Evolutionary conservation across 2,329 filamentous ascomycete genomes (phyloP).

Genomic region (Diaporthe vexans): DNA sequence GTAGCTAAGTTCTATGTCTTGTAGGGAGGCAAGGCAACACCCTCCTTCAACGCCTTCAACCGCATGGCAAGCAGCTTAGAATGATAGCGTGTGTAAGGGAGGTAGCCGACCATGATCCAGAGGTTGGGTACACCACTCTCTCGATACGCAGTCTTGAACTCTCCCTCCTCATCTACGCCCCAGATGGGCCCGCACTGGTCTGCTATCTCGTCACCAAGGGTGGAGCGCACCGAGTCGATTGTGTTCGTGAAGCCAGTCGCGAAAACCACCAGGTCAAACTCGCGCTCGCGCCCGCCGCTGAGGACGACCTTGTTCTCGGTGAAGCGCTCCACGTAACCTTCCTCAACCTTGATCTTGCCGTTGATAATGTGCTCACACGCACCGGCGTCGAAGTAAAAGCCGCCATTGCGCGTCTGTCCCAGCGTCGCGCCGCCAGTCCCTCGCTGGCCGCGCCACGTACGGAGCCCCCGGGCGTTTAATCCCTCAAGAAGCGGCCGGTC

Average conservation of each 20-base stretch:
- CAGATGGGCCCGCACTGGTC: constrained; percentile 71
- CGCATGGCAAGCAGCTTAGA: constrained; percentile 68
- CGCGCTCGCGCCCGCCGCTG: constrained; percentile 57
- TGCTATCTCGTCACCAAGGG: constrained; percentile 73
- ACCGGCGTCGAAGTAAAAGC: constrained; percentile 56
- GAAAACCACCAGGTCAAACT: constrained; percentile 74
- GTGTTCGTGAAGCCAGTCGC: constrained; percentile 65
- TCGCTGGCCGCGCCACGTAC: constrained; percentile 60
- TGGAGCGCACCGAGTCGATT: constrained; percentile 16
- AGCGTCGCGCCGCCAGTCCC: constrained; percentile 78
- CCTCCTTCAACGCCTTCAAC: constrained; percentile 60
- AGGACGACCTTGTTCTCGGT: constrained; percentile 61
- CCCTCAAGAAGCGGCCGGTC: constrained; percentile 59
- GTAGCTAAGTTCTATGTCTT: not conserved
- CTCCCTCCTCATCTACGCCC: constrained; percentile 70
- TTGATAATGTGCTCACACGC: constrained; percentile 50
- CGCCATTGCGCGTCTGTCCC: constrained; percentile 66
- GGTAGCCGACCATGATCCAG: constrained; percentile 76
- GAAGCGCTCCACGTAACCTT: constrained; percentile 60
- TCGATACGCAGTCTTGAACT: constrained; percentile 71
- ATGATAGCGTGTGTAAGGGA: constrained; percentile 73
- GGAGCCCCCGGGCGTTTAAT: constrained; percentile 64
- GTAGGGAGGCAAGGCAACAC: constrained; percentile 36
- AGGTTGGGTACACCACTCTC: constrained; percentile 73
- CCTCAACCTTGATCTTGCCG: constrained; percentile 58